Conservation (phyloP, 768 basidiomycete species). For the Boletus coccyginus region DNA sequence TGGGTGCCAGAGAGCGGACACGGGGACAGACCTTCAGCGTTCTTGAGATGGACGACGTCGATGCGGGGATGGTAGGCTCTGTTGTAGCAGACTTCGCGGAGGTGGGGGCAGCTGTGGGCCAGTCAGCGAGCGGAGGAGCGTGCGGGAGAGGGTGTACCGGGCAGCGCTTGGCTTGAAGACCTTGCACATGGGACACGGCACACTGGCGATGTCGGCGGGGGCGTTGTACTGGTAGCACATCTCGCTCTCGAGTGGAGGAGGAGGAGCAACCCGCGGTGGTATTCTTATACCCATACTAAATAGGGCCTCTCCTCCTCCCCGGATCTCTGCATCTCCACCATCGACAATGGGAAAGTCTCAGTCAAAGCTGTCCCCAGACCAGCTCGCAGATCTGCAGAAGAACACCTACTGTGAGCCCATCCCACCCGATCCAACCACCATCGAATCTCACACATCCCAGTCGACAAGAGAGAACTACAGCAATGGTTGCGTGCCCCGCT, state of each 20-base stretch:
- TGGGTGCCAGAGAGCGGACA: neutral
- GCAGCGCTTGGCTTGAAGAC: conserved; percentile 62
- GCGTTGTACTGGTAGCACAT: conserved; percentile 79
- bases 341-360: conserved; percentile 94
- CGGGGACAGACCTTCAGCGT: conserved; percentile 71
- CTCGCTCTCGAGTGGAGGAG: conserved; percentile 17
- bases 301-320: conserved; percentile 18
- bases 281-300: conserved; percentile 35
- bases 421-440: conserved; percentile 5
- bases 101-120: conserved; percentile 66
- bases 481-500: conserved; percentile 63
- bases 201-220: conserved; percentile 59
- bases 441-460: conserved; percentile 39
- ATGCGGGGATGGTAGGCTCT: conserved; percentile 68
- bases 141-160: conserved; percentile 41
- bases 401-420: conserved; percentile 85
- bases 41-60: conserved; percentile 78
- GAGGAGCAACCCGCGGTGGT: conserved; percentile 13
- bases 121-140: conserved; percentile 16
- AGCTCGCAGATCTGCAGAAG: conserved; percentile 94
- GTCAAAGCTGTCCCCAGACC: conserved; percentile 91
- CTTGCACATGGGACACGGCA: conserved; percentile 81
- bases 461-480: conserved; percentile 96
- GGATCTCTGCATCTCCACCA: conserved; percentile 12
- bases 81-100: conserved; percentile 73